Percentiles rank a stretch among this genome's conserved stretches.
These are phyloP conservation scores for Sugiyamaella mastotermitis DNA, from an alignment of 805 yeast genomes.

Conservation along the genomic window DNA sequence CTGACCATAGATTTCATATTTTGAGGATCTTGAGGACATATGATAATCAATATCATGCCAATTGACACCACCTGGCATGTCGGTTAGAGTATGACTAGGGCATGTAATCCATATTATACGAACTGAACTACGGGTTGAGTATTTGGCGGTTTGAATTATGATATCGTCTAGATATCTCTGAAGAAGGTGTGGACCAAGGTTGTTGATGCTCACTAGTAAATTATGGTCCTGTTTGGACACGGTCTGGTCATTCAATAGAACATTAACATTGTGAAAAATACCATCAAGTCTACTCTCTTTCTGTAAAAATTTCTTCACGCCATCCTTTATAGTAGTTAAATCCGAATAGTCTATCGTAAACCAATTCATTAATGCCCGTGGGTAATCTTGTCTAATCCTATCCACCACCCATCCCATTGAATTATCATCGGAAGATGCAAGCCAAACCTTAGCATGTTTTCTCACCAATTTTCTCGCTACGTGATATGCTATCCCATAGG, in stretches of 20 bases:
- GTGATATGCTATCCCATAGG: constrained; percentile 33
- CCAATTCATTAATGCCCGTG: constrained; percentile 16
- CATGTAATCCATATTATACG: constrained; percentile 34
- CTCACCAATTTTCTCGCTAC: constrained; percentile 28
- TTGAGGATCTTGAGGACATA: constrained; percentile 13
- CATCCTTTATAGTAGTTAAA: constrained; percentile 37
- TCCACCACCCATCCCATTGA: constrained; percentile 30
- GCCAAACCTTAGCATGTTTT: constrained; percentile 34
- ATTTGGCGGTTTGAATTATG: constrained; percentile 30
- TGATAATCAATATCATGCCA: constrained; percentile 29
- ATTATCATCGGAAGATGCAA: constrained; percentile 33
- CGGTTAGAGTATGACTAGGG: constrained; percentile 33
- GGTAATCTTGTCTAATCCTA: constrained; percentile 24
- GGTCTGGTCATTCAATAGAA: constrained; percentile 32
- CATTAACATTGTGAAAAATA: constrained; percentile 41
- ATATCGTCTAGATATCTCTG: constrained; percentile 36
- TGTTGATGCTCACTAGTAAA: constrained; percentile 42
- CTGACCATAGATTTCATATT: constrained; percentile 34
- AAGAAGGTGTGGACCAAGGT: constrained; percentile 42
- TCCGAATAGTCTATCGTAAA: constrained; percentile 30
- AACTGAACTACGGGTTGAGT: constrained; percentile 26
- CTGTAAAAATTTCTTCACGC: constrained; percentile 27
- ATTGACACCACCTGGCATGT: constrained; percentile 31
- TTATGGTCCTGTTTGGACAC: constrained; percentile 42
- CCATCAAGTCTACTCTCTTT: constrained; percentile 31